A percentile compares a stretch with the other conserved stretches of the same genome.
Conservation (phyloP, 148 eudicot genomes). For the Limonium bicolor region DNA sequence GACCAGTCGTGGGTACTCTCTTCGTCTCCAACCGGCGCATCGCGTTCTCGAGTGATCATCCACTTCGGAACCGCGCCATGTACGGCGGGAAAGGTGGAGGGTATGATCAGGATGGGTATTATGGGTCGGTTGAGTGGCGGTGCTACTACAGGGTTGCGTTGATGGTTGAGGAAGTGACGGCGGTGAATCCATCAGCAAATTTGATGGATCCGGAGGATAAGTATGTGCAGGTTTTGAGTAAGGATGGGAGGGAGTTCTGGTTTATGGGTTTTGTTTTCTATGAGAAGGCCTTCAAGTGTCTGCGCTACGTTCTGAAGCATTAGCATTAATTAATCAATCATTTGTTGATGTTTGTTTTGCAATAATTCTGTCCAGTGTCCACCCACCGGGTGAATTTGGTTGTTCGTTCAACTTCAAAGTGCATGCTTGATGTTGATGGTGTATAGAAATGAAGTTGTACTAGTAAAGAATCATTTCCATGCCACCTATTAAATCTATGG, state of each 20-base stretch:
- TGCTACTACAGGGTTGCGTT: conserved; percentile 22
- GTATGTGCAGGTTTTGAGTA: conserved; percentile 15
- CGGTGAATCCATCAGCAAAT: conserved; percentile 12
- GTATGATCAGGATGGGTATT: neutral
- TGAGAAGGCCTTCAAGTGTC: conserved; percentile 21
- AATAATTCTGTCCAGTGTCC: too few species aligned
- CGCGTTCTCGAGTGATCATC: conserved; percentile 41
- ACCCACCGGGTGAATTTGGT: too few species aligned
- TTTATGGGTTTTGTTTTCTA: conserved; percentile 28
- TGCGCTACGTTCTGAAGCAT: conserved; percentile 14
- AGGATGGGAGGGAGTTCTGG: conserved; percentile 30
- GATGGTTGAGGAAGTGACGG: conserved; percentile 12
- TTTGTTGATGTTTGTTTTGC: too few species aligned
- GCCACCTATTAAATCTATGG: too few species aligned
- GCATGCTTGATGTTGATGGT: too few species aligned
- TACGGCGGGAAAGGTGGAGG: neutral
- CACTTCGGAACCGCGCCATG: conserved; percentile 9
- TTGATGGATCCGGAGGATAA: conserved; percentile 9
- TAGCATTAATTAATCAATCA: too few species aligned
- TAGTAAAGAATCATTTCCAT: too few species aligned
- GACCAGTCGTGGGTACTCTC: conserved; percentile 45
- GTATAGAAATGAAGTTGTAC: too few species aligned
- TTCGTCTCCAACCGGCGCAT: conserved; percentile 31
- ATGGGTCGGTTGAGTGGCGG: conserved; percentile 5
- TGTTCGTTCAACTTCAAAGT: too few species aligned